Conservation (phyloP, 2,329 filamentous ascomycete genomes). For the Fonsecaea pedrosoi region DNA sequence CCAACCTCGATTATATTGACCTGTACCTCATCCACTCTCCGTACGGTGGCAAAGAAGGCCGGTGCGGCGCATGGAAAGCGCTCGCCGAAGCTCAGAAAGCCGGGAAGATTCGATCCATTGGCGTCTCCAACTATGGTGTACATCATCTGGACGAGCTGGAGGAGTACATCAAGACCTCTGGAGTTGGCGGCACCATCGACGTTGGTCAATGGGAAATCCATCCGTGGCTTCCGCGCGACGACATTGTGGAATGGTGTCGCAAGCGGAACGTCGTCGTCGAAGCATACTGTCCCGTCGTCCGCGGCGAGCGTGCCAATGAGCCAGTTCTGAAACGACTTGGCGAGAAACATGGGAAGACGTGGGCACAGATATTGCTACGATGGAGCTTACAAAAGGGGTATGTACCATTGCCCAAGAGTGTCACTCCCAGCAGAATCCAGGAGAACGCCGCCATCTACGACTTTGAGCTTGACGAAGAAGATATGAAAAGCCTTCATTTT, state of each 20-base stretch:
- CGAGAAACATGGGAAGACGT: conserved; percentile 64
- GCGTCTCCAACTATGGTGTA: conserved; percentile 63
- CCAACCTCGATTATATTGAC: conserved; percentile 50
- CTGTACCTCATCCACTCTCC: conserved; percentile 59
- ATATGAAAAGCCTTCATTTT: conserved; percentile 61
- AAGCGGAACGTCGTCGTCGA: conserved; percentile 68
- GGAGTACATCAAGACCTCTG: conserved; percentile 63
- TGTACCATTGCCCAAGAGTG: conserved; percentile 68
- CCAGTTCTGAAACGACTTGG: conserved; percentile 58
- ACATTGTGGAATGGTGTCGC: conserved; percentile 79
- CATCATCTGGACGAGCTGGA: conserved; percentile 63
- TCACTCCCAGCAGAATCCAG: conserved; percentile 64
- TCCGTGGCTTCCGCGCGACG: conserved; percentile 80
- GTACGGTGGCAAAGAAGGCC: conserved; percentile 58
- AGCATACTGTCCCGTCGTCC: conserved; percentile 58
- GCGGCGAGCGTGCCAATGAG: conserved; percentile 59
- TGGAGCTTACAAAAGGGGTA: conserved; percentile 70
- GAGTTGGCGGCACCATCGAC: conserved; percentile 73
- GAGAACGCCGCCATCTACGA: conserved; percentile 67
- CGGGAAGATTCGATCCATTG: conserved; percentile 60
- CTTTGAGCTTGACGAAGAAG: conserved; percentile 64
- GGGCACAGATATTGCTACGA: conserved; percentile 64
- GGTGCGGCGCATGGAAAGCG: conserved; percentile 61
- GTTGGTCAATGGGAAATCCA: conserved; percentile 91
- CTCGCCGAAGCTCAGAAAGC: conserved; percentile 60